Base-by-base conservation (phyloP, 768 basidiomycete genomes). In the Agaricus blazei region DNA sequence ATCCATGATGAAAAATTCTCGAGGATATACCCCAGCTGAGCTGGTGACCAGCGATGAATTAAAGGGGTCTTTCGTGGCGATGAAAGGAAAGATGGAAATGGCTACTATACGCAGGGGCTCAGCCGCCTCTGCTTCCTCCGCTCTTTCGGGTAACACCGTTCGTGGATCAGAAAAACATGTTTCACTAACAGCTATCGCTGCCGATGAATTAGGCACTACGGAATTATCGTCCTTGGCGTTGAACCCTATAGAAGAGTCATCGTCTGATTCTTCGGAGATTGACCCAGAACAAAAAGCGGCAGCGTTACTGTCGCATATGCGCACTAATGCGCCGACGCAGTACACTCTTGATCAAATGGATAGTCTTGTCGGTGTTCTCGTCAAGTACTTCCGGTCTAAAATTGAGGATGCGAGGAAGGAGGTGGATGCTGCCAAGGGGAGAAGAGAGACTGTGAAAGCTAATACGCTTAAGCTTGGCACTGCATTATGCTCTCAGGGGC, bases 1-100 rank as follows among this genome's bases (percentile, higher is more conserved):
- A 34, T 77, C 81, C 29, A 78, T 82, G 60, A 65, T 86, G 67
- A 80, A 82, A 51, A 90, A 91, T 64, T 75, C 82, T 9, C 72
- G 87, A 72, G 54, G 54, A 9, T 46, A 48, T 15, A 12, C 48
- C n/a, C 46, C 54, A 11, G 36, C 26, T 19, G 47, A 55, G 3
- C 54, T 55, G 23, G 47, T 40, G 2, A 27, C 38, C 36, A 41
- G 31, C 26, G 46, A 29, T 9, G 54, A 55, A 14, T 37, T 55
- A 7, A 38, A 41, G 29, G 40, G 48, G 14, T 48, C 54, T 28
- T 55, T 55, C 14, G 38, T 40, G 37, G 47, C 40, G 4, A 48
- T 48, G 29, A 55, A 55, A 23, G 54, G 48, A 29, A 55, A 55
- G 28, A 34, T 55, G 54, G 54, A 55, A 29, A 48, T 55, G 46